Base-by-base conservation (phyloP, 768 basidiomycete species). In the Psilocybe cyanescens region DNA sequence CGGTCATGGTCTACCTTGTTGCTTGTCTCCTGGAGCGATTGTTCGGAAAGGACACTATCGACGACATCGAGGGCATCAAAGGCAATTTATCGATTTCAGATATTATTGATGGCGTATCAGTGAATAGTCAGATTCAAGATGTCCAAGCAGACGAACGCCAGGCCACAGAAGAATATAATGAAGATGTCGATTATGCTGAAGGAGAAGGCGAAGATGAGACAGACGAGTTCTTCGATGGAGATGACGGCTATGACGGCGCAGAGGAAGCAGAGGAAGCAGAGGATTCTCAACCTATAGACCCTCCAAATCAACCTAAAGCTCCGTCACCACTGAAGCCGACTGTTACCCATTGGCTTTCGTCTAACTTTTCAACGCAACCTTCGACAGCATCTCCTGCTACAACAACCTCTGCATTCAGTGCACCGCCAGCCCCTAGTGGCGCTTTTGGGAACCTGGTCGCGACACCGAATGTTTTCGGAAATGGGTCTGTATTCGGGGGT, bases 1-100 rank as follows among this genome's bases (percentile, higher is more conserved):
- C 79, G 19, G 81, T 87, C 12, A 91, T 94, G 83, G 90, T 94
- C 2, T 97, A 91, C 69, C 85, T 99, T 28, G 86, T 97, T 28
- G 94, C 92, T 0, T 97, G 95, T 70, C 85, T 98, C 50, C 78
- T 95, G 47, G 93, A 97, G 71, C 78, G 89, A n/a, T 80, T 94
- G 50, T 95, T 99, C 70, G 89, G 91, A 65, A 83, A 86, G 67
- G 91, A 90, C 47, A 86, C 92, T 3, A 86, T 92, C 62, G 88
- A 92, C 4, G 85, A 90, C 56, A 90, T 92, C 37, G 90, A 91
- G 65, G 72, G 73, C 28, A 84, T 93, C 60, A 80, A 85, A 55
- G 86, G 82, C 1, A 81, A 80, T 17, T 72, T 91, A 50, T 74
- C 78, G 24, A 78, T 86, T 37, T 77, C 83, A 0, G 85, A 92